A percentile compares a stretch with the other conserved stretches of the same genome.
phyloP scores from a whole-genome alignment of 305 asterid species.

The Fraxinus albicans region DNA sequence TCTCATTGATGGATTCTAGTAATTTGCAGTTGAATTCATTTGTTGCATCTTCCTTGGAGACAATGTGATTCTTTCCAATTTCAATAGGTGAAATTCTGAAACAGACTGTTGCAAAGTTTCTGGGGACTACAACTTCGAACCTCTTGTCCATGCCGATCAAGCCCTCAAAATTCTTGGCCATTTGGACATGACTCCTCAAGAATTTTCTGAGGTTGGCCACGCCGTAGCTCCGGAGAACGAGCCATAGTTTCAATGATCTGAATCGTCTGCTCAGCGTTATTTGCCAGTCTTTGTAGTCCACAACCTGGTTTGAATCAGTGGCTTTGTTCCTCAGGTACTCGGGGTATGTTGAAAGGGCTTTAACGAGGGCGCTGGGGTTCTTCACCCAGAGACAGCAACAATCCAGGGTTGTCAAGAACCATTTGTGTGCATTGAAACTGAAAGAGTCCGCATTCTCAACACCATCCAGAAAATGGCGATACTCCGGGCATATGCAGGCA shows the following conservation, averaged over 20 bases:
- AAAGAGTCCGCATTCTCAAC: constrained; percentile 59
- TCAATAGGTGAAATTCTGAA: constrained; percentile 52
- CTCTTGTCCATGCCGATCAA: constrained; percentile 56
- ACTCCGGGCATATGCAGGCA: constrained; percentile 62
- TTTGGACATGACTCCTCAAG: constrained; percentile 51
- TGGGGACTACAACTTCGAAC: constrained; percentile 70
- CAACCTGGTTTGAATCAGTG: constrained; percentile 54
- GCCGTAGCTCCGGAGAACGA: constrained; percentile 67
- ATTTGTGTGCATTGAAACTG: constrained; percentile 72
- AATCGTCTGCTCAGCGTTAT: constrained; percentile 67
- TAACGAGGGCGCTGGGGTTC: constrained; percentile 46
- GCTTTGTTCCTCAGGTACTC: constrained; percentile 61
- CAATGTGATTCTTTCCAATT: constrained; percentile 24
- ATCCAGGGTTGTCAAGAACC: constrained; percentile 65
- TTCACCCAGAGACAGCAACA: constrained; percentile 77
- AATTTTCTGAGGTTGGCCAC: constrained; percentile 55
- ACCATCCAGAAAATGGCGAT: constrained; percentile 56
- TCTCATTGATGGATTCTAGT: constrained; percentile 57
- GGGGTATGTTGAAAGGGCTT: constrained; percentile 57
- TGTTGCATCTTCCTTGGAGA: constrained; percentile 38
- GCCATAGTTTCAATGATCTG: constrained; percentile 62
- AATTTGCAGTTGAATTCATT: constrained; percentile 46
- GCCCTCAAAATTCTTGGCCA: constrained; percentile 69
- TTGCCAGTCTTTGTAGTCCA: constrained; percentile 77
- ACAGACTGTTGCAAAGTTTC: constrained; percentile 69